Percentiles rank a stretch among this genome's conserved stretches.
Evolutionary conservation across 1,139 yeast species (phyloP).

Genomic region (Debaryomyces udenii): DNA sequence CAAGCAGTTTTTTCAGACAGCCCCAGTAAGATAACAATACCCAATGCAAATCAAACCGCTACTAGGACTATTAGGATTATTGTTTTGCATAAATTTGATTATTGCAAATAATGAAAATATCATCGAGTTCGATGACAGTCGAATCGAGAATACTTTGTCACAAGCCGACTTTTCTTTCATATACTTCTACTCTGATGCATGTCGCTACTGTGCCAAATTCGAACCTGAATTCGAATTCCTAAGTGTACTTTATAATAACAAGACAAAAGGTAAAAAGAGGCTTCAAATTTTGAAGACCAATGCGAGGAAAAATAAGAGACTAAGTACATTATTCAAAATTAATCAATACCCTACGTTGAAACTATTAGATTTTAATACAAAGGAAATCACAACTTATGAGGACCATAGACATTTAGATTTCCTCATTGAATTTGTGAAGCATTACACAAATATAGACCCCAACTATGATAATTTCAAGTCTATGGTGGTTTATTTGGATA

Average conservation of each 20-base stretch:
- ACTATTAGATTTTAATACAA: constrained; percentile 32
- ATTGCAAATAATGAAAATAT: constrained; percentile 12
- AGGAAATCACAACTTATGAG: constrained; percentile 27
- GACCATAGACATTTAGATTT: constrained; percentile 27
- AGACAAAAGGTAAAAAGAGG: constrained; percentile 10
- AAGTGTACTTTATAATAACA: constrained; percentile 28
- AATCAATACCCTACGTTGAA: constrained; percentile 37
- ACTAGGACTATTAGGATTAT: constrained; percentile 6
- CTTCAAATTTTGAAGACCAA: constrained; percentile 39
- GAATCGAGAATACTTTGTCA: constrained; percentile 22
- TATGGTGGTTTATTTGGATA: constrained; percentile 16
- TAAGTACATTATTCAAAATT: constrained; percentile 31
- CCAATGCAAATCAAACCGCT: neutral
- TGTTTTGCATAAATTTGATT: neutral
- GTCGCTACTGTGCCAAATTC: constrained; percentile 40
- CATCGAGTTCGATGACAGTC: constrained; percentile 23
- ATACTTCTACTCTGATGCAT: constrained; percentile 42
- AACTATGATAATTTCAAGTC: constrained; percentile 23
- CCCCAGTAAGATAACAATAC: neutral
- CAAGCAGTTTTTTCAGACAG: neutral
- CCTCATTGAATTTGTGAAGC: constrained; percentile 28
- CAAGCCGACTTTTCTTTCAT: constrained; percentile 39
- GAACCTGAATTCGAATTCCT: constrained; percentile 42
- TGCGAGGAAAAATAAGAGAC: constrained; percentile 25
- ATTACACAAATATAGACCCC: constrained; percentile 21